Base-by-base conservation (phyloP, 2,329 filamentous ascomycete genomes). In the Ploettnerulaceae sp. region DNA sequence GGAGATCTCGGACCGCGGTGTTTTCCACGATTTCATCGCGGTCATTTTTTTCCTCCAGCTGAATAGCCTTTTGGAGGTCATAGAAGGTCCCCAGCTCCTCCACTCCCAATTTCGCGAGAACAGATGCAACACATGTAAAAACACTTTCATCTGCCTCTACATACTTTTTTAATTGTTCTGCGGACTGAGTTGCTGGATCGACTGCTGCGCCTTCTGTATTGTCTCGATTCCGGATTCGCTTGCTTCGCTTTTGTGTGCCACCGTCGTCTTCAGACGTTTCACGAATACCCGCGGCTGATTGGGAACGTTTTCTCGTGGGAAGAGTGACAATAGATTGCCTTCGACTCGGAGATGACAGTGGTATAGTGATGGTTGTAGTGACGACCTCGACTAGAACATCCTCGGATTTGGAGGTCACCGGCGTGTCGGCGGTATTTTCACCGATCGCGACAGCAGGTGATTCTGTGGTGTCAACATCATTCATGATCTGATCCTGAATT, bases 151-250 rank as follows among this genome's bases (percentile, higher is more conserved):
- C 63, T 24, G 58, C 60, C 41, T 48, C 43, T 3, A 54, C 38
- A 35, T 50, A 62, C 3, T 21, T 29, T 44, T 77, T 72, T 3
- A 82, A 63, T 55, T 81, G 76, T 41, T 71, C 73, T 1, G 76
- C 73, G 42, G 74, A 70, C 20, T 74, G 65, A 1, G 70, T 71
- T 40, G 70, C 74, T 5, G 75, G 69, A 49, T 81, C 77, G 11
- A 74, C 62, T 0, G 66, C 63, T 26, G 77, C 78, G 3, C 63
- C 67, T 7, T 67, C 64, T 8, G 74, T 60, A 14, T 72, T 75
- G 33, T 83, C 80, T 44, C 81, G 71, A 14, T 79, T 74, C 35
- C 81, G 73, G 22, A 80, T 80, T 39, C 82, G 70, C 59, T 85
- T 86, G 63, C 80, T 84, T 47, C 81, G 70, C 58, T 82, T 84